These are phyloP conservation scores for Lepidium aucheri DNA, from an alignment of 345 rosid species.

Conservation along the genomic window DNA sequence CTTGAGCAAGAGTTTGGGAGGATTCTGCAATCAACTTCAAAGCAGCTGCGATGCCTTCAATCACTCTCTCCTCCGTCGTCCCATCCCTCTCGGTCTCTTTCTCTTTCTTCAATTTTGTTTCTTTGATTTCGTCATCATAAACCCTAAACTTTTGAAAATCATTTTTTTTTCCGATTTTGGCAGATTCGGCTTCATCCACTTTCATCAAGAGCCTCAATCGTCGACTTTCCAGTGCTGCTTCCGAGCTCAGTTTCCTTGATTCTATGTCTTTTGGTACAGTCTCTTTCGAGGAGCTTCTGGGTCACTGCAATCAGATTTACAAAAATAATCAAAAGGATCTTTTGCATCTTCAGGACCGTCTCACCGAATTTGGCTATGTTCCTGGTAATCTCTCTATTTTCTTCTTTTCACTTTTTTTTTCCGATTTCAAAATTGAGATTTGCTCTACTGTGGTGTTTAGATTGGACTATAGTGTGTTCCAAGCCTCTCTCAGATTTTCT, in stretches of 20 bases:
- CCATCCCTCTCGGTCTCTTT: conserved; percentile 58
- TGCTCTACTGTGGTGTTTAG: neutral
- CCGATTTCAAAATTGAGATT: neutral
- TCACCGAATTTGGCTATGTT: conserved; percentile 35
- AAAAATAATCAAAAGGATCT: conserved; percentile 45
- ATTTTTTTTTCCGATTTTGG: neutral
- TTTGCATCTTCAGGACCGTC: conserved; percentile 39
- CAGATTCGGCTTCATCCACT: conserved; percentile 80
- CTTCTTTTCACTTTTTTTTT: neutral
- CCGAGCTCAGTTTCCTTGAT: conserved; percentile 57
- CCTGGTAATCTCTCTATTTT: conserved; percentile 27
- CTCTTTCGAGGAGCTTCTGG: conserved; percentile 76
- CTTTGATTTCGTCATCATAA: neutral
- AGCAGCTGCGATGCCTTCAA: conserved; percentile 67
- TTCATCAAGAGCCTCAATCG: conserved; percentile 68
- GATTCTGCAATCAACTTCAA: conserved; percentile 65
- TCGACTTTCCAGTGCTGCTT: conserved; percentile 40
- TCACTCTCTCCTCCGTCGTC: conserved; percentile 67
- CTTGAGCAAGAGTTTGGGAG: conserved; percentile 42
- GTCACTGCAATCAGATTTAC: conserved; percentile 67
- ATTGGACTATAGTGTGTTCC: neutral
- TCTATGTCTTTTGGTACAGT: conserved; percentile 74
- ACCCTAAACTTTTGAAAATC: neutral
- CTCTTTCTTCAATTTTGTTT: neutral
- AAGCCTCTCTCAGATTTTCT: neutral